phyloP scores from a whole-genome alignment of 352 stramenopile genomes.

The Globisporangium emineosum region DNA sequence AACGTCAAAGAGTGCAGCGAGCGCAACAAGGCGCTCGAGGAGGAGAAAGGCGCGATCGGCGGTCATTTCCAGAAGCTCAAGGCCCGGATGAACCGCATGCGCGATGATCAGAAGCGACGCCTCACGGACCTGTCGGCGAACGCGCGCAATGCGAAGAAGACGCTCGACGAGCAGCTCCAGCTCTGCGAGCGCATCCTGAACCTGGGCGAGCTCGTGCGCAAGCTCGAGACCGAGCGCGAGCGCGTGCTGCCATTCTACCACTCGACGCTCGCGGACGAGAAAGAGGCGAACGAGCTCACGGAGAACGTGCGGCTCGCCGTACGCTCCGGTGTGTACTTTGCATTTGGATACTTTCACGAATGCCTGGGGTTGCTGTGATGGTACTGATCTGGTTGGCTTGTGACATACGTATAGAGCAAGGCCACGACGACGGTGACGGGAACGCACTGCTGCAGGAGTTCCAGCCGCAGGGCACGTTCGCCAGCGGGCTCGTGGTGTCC shows the following conservation, averaged over 20 bases:
- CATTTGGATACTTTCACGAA: too few species aligned
- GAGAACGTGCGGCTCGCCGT: conserved; percentile 56
- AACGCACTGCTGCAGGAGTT: conserved; percentile 39
- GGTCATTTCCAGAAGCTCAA: conserved; percentile 88
- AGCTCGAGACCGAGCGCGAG: conserved; percentile 91
- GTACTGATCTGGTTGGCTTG: too few species aligned
- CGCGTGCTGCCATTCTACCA: conserved; percentile 88
- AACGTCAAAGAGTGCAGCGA: conserved; percentile 89
- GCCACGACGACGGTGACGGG: conserved; percentile 39
- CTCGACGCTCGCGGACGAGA: conserved; percentile 54
- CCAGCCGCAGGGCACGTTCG: conserved; percentile 49
- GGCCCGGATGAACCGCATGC: conserved; percentile 87
- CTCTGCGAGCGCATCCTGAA: conserved; percentile 87
- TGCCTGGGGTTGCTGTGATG: too few species aligned
- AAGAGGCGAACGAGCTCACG: conserved; percentile 57
- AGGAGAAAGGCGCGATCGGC: conserved; percentile 87
- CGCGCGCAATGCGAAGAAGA: conserved; percentile 72
- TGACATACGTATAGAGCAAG: too few species aligned
- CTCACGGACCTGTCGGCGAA: conserved; percentile 81
- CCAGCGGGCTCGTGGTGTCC: conserved; percentile 49
- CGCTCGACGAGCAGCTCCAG: conserved; percentile 59
- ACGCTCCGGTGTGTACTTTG: too few species aligned
- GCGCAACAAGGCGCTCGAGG: conserved; percentile 84
- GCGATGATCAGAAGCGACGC: conserved; percentile 74
- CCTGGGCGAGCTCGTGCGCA: conserved; percentile 87